Evolutionary conservation across 2,329 filamentous ascomycete species (phyloP), one percentile per base, ranked within the genome.

Genomic region (Paecilomyces variotii): DNA sequence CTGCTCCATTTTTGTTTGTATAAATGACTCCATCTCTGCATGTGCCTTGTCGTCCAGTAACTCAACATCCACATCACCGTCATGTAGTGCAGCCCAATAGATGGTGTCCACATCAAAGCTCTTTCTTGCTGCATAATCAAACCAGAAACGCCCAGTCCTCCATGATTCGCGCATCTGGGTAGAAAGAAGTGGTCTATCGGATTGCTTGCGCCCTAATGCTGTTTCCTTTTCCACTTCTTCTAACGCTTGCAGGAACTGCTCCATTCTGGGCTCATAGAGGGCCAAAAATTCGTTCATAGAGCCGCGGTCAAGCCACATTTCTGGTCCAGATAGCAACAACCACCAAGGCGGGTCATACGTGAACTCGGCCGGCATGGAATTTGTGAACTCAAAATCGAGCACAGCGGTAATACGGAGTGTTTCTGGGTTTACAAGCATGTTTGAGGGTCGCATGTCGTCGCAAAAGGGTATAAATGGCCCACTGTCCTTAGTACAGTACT

Each of bases 311-410:
- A 67, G 65, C 60, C 61, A 70, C 53, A 63, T 60, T 54, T 71
- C 65, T 59, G 64, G 55, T 61, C 65, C 26, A 60, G 53, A 24
- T 32, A 76, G 62, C 50, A 78, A 58, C 3, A 78, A 67, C 75
- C 75, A 78, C 72, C 71, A 76, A 24, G 76, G 74, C 55, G 68
- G 68, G 28, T 75, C 73, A 57, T 71, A 71, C 1, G 70, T 56
- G 60, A 73, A 77, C 59, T 78, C 69, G 3, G 69, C 68, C 1
- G 74, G 76, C 70, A 76, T 72, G 54, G 65, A 63, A 59, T 79
- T 75, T 52, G 74, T 76, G 51, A 76, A 78, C 64, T 77, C 74
- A 5, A 58, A 68, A 68, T 79, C 74, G 56, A 78, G 59, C 14
- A 78, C 61, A 2, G 73, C 74, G 0, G 64, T 76, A 53, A 78